Evolutionary conservation across 2,329 filamentous ascomycete genomes (phyloP), one percentile per base, ranked within the genome.

Genomic region (Fusarium goolgardi): DNA sequence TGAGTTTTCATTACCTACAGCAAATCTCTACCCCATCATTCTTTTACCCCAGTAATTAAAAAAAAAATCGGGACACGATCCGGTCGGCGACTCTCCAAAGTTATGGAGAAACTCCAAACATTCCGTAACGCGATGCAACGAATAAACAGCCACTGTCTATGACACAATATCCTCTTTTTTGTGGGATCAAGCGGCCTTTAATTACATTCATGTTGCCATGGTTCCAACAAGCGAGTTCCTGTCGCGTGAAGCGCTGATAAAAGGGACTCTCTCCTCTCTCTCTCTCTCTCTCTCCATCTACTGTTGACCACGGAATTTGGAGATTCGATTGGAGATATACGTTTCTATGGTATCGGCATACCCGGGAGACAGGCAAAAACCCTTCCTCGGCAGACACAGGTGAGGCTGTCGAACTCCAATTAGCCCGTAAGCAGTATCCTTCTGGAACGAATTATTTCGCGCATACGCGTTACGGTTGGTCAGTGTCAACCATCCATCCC

Each of bases 1-100:
- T 35, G 46, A 51, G 60, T 56, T 65, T 44, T 49, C 23, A 69
- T 67, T 51, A 51, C 47, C 47, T 51, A 50, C 32, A 45, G 27
- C 12, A 20, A 41, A 20, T 21, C 0, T 20, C 23, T 66, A 67
- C 55, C 64, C 63, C 52, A 54, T 67, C 49, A 35, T 21, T 15
- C 6, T 15, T 31, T 34, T 21, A 39, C 43, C 47, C 50, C 39
- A 64, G 54, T 51, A 51, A 34, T 23, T 18, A 4, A 1, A n/a
- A 23, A n/a, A 6, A 10, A 27, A 25, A 49, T 49, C 51, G 56
- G 63, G 50, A 57, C 35, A 34, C 35, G 31, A 21, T 41, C 63
- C 63, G 56, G 32, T 6, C 63, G 41, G 41, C 8, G 32, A 11
- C 27, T 67, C 51, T 57, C 52, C 59, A 50, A 63, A 20, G 35